Conservation (phyloP, 2,329 filamentous ascomycete genomes). For the Phialophora macrospora region DNA sequence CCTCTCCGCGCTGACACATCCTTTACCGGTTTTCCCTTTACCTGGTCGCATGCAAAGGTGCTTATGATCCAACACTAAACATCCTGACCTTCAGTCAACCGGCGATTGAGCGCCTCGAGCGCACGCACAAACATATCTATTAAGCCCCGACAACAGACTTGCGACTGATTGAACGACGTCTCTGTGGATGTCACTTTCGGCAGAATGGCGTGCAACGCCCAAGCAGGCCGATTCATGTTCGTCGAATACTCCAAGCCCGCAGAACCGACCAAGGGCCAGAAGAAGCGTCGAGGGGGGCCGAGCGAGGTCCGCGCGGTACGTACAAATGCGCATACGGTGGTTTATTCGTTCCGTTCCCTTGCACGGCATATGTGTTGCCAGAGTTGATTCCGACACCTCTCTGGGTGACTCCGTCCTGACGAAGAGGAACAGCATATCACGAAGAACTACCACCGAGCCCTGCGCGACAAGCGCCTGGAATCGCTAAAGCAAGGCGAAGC, state of each 20-base stretch:
- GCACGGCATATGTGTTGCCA: background rate
- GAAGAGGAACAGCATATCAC: constrained; percentile 27
- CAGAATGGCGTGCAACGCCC: constrained; percentile 23
- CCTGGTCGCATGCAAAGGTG: background rate
- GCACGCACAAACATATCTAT: background rate
- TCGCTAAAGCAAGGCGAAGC: constrained; percentile 12
- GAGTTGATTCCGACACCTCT: background rate
- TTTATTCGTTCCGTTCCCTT: background rate
- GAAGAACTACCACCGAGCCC: constrained; percentile 32
- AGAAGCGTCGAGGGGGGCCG: constrained; percentile 29
- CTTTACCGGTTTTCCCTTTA: background rate
- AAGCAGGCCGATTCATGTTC: constrained; percentile 27
- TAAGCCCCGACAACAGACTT: background rate
- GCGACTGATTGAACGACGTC: background rate
- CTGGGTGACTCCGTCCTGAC: background rate
- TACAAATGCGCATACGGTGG: background rate
- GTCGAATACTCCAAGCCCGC: constrained; percentile 29
- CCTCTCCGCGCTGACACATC: constrained; percentile 5
- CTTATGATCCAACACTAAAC: background rate
- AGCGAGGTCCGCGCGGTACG: constrained; percentile 32
- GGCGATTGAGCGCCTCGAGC: constrained; percentile 8
- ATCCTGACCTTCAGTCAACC: background rate
- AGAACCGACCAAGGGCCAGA: constrained; percentile 20
- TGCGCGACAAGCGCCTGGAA: constrained; percentile 29
- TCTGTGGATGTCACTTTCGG: background rate